Evolutionary conservation across 169 alveolate genomes (phyloP), one percentile per base, ranked within the genome.

Genomic region (Cryptosporidium xiaoi): DNA sequence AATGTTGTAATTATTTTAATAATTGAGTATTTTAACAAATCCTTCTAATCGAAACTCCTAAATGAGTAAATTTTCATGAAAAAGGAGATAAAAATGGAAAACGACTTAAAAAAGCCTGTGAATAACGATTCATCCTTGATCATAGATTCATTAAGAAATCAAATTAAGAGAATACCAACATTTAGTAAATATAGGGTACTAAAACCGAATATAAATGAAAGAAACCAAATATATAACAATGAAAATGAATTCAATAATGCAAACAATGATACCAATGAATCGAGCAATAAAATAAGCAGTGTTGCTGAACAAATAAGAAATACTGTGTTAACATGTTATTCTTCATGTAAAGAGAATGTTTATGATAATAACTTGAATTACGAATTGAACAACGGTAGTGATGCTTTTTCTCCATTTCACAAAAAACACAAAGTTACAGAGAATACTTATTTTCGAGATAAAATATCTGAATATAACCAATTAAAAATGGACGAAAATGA

Each of bases 231-330:
- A 24, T 24, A 24, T 8, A 40, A 40, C 10, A 6, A 8, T 8
- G 48, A 40, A 40, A 3, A 8, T 8, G 10, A 40, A 6, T 40
- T 1, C 13, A 40, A 8, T 40, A 40, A 40, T 40, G 10, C 48
- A 8, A 8, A 40, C 4, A 40, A 40, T 40, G 10, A 27, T 27
- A 62, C 12, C 15, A 67, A n/a, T 33, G 82, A 66, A 16, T 40
- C 48, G 10, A 51, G 24, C 18, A 64, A 69, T 6, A 68, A 69
- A 29, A 69, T 69, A 2, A 18, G 33, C 51, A 51, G 56, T 33
- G 56, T 69, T 69, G 83, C 83, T 16, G 83, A 69, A 51, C 31
- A 56, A 69, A 69, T 69, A 31, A 64, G 83, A 18, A 69, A 55
- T 34, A 33, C 46, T 1, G 56, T 69, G 27, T 67, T 64, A 20